Percentiles rank a stretch among this genome's conserved stretches.
phyloP scores from a whole-genome alignment of 495 filamentous ascomycete genomes.

The Penicillium arizonense region DNA sequence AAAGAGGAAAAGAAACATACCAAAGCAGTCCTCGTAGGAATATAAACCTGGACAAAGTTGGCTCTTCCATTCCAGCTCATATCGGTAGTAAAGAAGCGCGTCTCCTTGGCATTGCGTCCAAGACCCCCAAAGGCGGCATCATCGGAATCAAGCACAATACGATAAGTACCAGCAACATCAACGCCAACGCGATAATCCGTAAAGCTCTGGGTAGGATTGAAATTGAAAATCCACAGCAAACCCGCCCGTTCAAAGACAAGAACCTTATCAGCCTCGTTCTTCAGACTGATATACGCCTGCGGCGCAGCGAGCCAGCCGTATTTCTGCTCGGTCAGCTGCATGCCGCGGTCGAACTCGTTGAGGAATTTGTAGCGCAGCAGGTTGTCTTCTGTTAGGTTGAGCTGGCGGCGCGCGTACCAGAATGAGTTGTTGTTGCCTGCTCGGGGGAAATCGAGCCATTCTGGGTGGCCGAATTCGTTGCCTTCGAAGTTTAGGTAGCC shows the following conservation, averaged over 20 bases:
- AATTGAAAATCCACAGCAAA: conserved; percentile 93
- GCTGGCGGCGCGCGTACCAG: conserved; percentile 94
- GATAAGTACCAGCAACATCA: conserved; percentile 80
- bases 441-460: conserved; percentile 98
- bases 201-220: conserved; percentile 83
- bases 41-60: conserved; percentile 92
- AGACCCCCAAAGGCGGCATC: conserved; percentile 75
- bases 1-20: conserved; percentile 52
- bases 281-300: conserved; percentile 89
- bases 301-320: conserved; percentile 88
- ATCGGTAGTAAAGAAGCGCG: conserved; percentile 87
- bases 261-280: conserved; percentile 93
- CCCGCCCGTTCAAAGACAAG: conserved; percentile 93
- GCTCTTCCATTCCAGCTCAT: conserved; percentile 82
- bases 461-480: conserved; percentile 97
- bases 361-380: conserved; percentile 88
- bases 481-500: conserved; percentile 98
- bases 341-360: conserved; percentile 89
- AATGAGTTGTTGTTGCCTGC: conserved; percentile 93
- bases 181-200: conserved; percentile 91
- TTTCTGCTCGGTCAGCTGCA: conserved; percentile 83
- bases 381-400: conserved; percentile 85
- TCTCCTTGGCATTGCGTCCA: conserved; percentile 69
- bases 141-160: conserved; percentile 84
- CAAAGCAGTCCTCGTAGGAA: conserved; percentile 80